phyloP scores from a whole-genome alignment of 2,329 filamentous ascomycete genomes.

The Elsinoe arachidis region DNA sequence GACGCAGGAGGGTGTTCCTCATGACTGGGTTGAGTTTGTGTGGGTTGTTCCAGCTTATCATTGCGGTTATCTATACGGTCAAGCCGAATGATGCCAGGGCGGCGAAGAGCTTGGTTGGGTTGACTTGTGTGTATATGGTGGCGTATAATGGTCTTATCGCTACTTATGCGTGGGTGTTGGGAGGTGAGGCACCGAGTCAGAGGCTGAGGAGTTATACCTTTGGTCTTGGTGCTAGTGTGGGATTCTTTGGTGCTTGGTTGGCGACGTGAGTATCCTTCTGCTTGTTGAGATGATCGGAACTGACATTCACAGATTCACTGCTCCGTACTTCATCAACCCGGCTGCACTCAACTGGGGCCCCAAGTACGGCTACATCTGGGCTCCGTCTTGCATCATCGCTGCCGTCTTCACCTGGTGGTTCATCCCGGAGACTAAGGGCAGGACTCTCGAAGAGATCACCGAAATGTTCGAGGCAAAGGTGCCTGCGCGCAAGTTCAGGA shows the following conservation, averaged over 20 bases:
- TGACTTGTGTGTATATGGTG: constrained; percentile 47
- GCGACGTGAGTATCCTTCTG: constrained; percentile 30
- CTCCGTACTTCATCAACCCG: constrained; percentile 53
- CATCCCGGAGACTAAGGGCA: constrained; percentile 46
- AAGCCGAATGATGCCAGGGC: constrained; percentile 29
- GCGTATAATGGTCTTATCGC: constrained; percentile 46
- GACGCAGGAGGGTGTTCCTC: constrained; percentile 47
- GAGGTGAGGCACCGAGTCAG: constrained; percentile 50
- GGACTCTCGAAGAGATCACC: constrained; percentile 47
- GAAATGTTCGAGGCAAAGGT: constrained; percentile 42
- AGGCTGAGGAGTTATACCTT: constrained; percentile 50
- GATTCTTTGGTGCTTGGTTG: constrained; percentile 49
- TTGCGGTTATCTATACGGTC: constrained; percentile 45
- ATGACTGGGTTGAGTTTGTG: constrained; percentile 44
- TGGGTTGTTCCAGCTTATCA: constrained; percentile 46
- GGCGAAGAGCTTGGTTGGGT: constrained; percentile 43
- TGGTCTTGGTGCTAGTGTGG: constrained; percentile 44
- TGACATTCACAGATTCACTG: constrained; percentile 36
- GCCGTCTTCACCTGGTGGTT: constrained; percentile 37
- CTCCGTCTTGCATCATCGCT: constrained; percentile 28
- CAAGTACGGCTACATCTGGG: constrained; percentile 51
- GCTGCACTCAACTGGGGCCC: constrained; percentile 48
- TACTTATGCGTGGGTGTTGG: constrained; percentile 50
- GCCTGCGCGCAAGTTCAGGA: constrained; percentile 36
- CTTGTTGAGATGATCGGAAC: not conserved